These are phyloP conservation scores for Sporothrix variecibatus DNA, from an alignment of 2,329 filamentous ascomycete species.

Conservation along the genomic window DNA sequence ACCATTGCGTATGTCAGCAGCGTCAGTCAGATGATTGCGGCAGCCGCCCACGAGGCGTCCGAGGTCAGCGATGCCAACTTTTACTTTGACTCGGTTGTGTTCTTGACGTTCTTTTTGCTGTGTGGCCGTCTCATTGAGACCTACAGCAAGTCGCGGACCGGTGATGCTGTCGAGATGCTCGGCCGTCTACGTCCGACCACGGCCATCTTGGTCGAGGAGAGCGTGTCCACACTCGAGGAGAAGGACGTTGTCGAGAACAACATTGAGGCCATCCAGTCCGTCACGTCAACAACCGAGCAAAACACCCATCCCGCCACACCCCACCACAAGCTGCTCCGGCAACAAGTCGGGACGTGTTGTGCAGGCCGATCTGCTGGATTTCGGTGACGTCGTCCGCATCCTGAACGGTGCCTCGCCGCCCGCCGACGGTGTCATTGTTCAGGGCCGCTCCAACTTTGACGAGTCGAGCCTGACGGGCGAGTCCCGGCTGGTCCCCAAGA, in stretches of 20 bases:
- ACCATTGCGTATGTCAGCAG: slow-evolving; percentile 86
- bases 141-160: slow-evolving; percentile 88
- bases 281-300: background rate
- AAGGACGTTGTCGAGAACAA: slow-evolving; percentile 36
- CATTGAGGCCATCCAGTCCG: slow-evolving; percentile 32
- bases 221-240: slow-evolving; percentile 29
- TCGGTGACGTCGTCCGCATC: slow-evolving; percentile 73
- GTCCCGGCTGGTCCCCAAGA: slow-evolving; percentile 67
- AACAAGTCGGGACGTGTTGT: slow-evolving; percentile 37
- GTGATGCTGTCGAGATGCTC: slow-evolving; percentile 79
- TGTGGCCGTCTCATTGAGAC: slow-evolving; percentile 75
- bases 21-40: slow-evolving; percentile 71
- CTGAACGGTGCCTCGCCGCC: slow-evolving; percentile 81
- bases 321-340: background rate
- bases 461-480: slow-evolving; percentile 89
- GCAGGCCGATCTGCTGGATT: slow-evolving; percentile 70
- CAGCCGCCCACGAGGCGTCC: slow-evolving; percentile 48
- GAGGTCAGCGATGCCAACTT: slow-evolving; percentile 55
- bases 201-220: slow-evolving; percentile 65
- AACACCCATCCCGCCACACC: background rate
- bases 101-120: slow-evolving; percentile 85
- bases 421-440: slow-evolving; percentile 71
- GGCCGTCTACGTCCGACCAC: slow-evolving; percentile 76
- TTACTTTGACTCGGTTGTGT: slow-evolving; percentile 93
- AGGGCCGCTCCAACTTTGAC: slow-evolving; percentile 71